Evolutionary conservation across 345 rosid genomes (phyloP), one percentile per base, ranked within the genome.

Genomic region (Linum tenue): DNA sequence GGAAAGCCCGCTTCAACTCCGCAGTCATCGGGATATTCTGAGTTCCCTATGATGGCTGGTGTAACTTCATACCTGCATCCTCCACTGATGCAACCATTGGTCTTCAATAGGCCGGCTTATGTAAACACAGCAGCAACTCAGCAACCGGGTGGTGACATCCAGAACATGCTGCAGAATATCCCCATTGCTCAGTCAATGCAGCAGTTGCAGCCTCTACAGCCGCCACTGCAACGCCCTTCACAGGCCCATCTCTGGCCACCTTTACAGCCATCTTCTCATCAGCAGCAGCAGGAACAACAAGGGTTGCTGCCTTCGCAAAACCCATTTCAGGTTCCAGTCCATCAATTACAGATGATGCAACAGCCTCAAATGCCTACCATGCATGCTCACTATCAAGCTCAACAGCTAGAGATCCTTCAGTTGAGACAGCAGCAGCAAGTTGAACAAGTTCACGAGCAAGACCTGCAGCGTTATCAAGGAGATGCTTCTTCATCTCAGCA

Each of bases 211-310:
- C 86, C 96, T 5, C 75, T 90, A 72, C 95, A 90, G 81, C 86
- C 88, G 37, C 83, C 87, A 55, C 79, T 88, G 55, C 97, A 85
- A 74, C 87, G 89, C 39, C 88, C 89, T 67, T 80, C 87, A 71
- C 99, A 84, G 75, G 91, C 88, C 62, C 97, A 86, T 76, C 77
- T 79, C 61, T 84, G 96, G 83, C 88, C 88, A 37, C 82, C 81
- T 17, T 15, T 76, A 56, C 95, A 89, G 76, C 95, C 86, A 76
- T 70, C 78, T 50, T 76, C 89, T 63, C 85, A 75, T 73, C 84
- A 81, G 69, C 40, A 79, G 69, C 96, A 92, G 56, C 85, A 75
- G 75, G 83, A 81, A 68, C 40, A 94, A 58, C 96, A 83, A 77
- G 96, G 87, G 59, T 22, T 22, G 31, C 62, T 73, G 39, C 68